Base-by-base conservation (phyloP, 371 early-diverging fungal genomes). In the Zychaea mexicana region DNA sequence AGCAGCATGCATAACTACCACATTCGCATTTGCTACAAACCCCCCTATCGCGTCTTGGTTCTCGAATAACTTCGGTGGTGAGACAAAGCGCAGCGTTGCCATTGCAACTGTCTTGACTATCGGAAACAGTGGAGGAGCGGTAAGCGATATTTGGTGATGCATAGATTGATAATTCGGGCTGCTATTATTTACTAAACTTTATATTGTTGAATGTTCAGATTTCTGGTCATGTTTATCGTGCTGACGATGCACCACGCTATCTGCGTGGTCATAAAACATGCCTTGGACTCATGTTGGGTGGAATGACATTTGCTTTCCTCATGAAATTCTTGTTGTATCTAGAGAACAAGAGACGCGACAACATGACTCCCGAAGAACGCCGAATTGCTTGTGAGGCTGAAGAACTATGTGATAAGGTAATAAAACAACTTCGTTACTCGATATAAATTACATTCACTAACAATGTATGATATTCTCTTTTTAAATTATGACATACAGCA, bases 51-150 rank as follows among this genome's bases (percentile, higher is more conserved):
- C 42, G 13, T 4, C 17, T 12, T 42, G 7, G 7, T 42, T 60
- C 85, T 13, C 84, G 9, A 85, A 79, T 67, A 86, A 86, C 47
- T 76, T 86, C 54, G 85, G 83, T 59, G 89, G 89, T 0, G 81
- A 85, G 57, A 87, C 87, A 26, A 89, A 89, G 69, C 78, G 85
- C 45, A 85, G 80, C 65, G 82, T 82, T 28, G 86, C 83, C 1
- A 77, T 78, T 9, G 88, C 86, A 9, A 68, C 82, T 38, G 49
- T 19, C 5, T 49, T 24, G 8, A 74, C 81, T 4, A 76, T 88
- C 12, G 56, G 32, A 30, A 33, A 36, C 10, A 12, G 12, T 3
- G 24, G 36, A 12, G 24, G 32, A n/a, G n/a, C 27, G 15, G 15
- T n/a, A 27, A n/a, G 15, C 8, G 6, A 42, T 56, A n/a, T 56